phyloP scores from a whole-genome alignment of 2,329 filamentous ascomycete genomes.

The Trichoderma sp. region DNA sequence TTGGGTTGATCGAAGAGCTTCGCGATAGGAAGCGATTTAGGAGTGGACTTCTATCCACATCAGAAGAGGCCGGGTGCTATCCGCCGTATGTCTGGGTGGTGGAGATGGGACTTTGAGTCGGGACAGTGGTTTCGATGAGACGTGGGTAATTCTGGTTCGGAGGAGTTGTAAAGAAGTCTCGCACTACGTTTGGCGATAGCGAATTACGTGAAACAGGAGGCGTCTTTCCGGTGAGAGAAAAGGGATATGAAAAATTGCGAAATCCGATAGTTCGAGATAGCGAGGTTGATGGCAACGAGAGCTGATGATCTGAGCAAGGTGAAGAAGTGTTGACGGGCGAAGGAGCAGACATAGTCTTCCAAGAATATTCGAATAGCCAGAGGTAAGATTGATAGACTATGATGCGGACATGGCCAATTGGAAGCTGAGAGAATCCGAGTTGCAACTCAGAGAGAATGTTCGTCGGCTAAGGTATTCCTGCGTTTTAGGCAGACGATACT shows the following conservation, averaged over 20 bases:
- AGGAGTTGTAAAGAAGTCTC: neutral
- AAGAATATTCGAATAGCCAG: neutral
- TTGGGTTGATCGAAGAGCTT: slow-evolving; percentile 3
- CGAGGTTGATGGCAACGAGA: neutral
- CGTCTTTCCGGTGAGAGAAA: slow-evolving; percentile 13
- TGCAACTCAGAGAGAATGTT: neutral
- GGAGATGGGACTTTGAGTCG: neutral
- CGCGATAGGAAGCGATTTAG: slow-evolving; percentile 3
- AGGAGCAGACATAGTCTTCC: slow-evolving; percentile 20
- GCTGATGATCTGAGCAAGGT: slow-evolving; percentile 3
- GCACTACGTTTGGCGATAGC: neutral
- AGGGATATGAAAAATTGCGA: slow-evolving; percentile 28
- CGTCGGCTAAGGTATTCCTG: neutral
- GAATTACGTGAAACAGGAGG: neutral
- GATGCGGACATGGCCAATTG: neutral
- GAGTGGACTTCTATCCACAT: slow-evolving; percentile 11
- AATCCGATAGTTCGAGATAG: neutral
- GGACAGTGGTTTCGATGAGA: neutral
- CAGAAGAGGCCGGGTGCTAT: slow-evolving; percentile 17
- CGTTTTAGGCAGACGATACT: neutral
- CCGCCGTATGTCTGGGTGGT: slow-evolving; percentile 13
- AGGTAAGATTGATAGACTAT: neutral
- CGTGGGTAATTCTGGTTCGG: neutral
- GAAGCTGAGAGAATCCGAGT: neutral
- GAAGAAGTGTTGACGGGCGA: slow-evolving; percentile 14